Evolutionary conservation across 768 basidiomycete species (phyloP).

Genomic region (Termitomyces sp.): DNA sequence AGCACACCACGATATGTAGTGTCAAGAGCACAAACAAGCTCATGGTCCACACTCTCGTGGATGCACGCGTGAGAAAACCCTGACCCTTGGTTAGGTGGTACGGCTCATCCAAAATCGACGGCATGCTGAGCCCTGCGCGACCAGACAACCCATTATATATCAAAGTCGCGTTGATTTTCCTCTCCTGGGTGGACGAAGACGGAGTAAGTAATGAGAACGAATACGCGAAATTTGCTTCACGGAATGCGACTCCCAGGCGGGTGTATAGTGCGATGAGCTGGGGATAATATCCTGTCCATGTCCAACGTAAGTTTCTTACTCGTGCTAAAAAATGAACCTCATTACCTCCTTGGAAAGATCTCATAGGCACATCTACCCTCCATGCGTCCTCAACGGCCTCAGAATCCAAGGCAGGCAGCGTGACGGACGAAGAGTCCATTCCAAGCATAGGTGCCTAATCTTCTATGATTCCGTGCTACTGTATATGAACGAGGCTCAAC

Average conservation of each 20-base stretch:
- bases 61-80: conserved; percentile 9
- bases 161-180: conserved; percentile 39
- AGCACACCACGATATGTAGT: conserved; percentile 38
- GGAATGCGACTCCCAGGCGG: conserved; percentile 53
- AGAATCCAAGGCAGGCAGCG: conserved; percentile 26
- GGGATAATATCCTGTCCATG: conserved; percentile 58
- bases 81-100: conserved; percentile 16
- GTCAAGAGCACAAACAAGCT: conserved; percentile 37
- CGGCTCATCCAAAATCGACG: conserved; percentile 26
- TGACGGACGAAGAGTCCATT: conserved; percentile 63
- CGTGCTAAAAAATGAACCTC: background rate
- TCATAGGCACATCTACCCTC: conserved; percentile 76
- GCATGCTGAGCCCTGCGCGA: conserved; percentile 45
- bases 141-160: conserved; percentile 67
- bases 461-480: background rate
- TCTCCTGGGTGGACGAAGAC: conserved; percentile 14
- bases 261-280: conserved; percentile 64
- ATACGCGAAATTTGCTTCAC: conserved; percentile 56
- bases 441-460: conserved; percentile 49
- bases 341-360: conserved; percentile 74
- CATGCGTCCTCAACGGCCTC: conserved; percentile 33
- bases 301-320: background rate
- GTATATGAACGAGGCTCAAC: conserved; percentile 11
- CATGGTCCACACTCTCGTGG: conserved; percentile 22
- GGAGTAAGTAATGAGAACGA: conserved; percentile 55